Conservation (phyloP, 768 basidiomycete species). For the Macrolepiota dolichaula region DNA sequence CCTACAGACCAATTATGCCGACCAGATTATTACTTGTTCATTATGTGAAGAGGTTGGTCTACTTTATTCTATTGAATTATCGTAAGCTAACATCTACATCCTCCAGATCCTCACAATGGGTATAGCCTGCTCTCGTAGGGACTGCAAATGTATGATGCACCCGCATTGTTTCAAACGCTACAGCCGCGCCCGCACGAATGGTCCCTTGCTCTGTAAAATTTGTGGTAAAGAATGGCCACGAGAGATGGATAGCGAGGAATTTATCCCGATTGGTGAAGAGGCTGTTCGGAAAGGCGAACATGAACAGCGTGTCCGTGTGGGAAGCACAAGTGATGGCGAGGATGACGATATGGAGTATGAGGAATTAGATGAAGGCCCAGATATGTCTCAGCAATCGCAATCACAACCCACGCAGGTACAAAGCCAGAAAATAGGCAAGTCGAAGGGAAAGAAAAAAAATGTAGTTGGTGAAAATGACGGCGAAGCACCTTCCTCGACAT, state of each 20-base stretch:
- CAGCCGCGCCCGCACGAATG: slow-evolving; percentile 25
- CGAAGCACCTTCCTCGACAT: slow-evolving; percentile 21
- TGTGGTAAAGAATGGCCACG: slow-evolving; percentile 62
- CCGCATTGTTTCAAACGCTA: slow-evolving; percentile 57
- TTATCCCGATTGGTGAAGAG: slow-evolving; percentile 63
- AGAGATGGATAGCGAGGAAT: slow-evolving; percentile 38
- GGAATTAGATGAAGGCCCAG: slow-evolving; percentile 36
- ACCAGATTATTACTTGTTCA: slow-evolving; percentile 69
- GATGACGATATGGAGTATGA: slow-evolving; percentile 33
- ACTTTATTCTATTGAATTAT: not conserved
- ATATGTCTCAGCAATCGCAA: slow-evolving; percentile 25
- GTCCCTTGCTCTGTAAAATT: slow-evolving; percentile 46
- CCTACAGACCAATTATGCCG: slow-evolving; percentile 67
- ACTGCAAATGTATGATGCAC: slow-evolving; percentile 67
- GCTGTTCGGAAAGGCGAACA: slow-evolving; percentile 65
- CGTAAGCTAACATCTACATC: not conserved
- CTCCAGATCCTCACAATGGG: slow-evolving; percentile 67
- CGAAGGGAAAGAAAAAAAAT: slow-evolving; percentile 31
- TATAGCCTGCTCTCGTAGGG: slow-evolving; percentile 52
- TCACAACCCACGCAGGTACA: slow-evolving; percentile 4
- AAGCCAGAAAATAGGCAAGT: slow-evolving; percentile 5
- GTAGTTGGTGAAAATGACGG: slow-evolving; percentile 35
- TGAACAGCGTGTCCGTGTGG: slow-evolving; percentile 29
- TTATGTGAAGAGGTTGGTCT: slow-evolving; percentile 64
- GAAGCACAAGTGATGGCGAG: slow-evolving; percentile 37